A percentile compares a stretch with the other conserved stretches of the same genome.
Evolutionary conservation across 176 grass and related monocot species (phyloP).

Genomic region (Oryza coarctata): DNA sequence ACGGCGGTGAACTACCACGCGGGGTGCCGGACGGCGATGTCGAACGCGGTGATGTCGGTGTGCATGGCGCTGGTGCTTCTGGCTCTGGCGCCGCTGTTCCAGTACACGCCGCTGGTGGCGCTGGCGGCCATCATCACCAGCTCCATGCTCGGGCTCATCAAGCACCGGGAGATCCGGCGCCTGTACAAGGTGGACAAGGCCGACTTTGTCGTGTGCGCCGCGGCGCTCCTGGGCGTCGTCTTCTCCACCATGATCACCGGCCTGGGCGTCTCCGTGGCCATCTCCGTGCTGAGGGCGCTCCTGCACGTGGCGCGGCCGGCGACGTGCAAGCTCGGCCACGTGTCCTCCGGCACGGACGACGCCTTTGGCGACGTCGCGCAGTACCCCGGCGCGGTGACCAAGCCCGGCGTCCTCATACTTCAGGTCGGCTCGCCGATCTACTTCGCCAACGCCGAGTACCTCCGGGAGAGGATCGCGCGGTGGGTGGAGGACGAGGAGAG

Average conservation of each 20-base stretch:
- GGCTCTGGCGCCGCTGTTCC: slow-evolving; percentile 45
- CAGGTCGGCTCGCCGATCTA: slow-evolving; percentile 57
- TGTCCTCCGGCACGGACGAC: slow-evolving; percentile 23
- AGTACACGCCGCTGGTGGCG: neutral
- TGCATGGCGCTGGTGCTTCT: slow-evolving; percentile 62
- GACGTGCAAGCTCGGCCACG: slow-evolving; percentile 48
- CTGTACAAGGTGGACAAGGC: slow-evolving; percentile 55
- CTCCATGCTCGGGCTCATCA: slow-evolving; percentile 59
- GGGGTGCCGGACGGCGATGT: slow-evolving; percentile 52
- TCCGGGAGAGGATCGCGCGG: neutral
- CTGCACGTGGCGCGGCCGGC: slow-evolving; percentile 54
- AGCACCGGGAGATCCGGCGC: slow-evolving; percentile 36
- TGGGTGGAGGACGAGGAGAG: slow-evolving; percentile 26
- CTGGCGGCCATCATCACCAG: slow-evolving; percentile 42
- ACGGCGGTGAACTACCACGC: slow-evolving; percentile 62
- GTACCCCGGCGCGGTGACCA: slow-evolving; percentile 32
- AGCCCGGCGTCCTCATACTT: slow-evolving; percentile 38
- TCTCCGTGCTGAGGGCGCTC: slow-evolving; percentile 49
- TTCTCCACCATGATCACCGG: slow-evolving; percentile 59
- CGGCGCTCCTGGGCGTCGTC: slow-evolving; percentile 44
- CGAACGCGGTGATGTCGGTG: slow-evolving; percentile 52
- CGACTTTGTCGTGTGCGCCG: slow-evolving; percentile 57
- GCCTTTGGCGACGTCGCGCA: slow-evolving; percentile 38
- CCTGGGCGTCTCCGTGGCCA: slow-evolving; percentile 40
- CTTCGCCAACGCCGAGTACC: neutral